Evolutionary conservation across 148 eudicot genomes (phyloP).

Genomic region (Chenopodium quinoa): DNA sequence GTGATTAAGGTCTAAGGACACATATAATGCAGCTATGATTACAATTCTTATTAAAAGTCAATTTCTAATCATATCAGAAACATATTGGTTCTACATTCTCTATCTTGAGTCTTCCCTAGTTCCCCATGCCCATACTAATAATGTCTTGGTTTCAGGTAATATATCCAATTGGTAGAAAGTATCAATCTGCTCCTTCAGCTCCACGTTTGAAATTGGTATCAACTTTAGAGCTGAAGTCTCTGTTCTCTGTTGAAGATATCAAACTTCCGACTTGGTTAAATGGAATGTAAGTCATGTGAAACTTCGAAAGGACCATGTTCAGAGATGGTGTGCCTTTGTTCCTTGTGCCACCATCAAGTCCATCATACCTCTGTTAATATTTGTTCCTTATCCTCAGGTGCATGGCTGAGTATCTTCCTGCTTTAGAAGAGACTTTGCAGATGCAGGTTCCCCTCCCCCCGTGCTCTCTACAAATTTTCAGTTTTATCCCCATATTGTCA

Average conservation of each 20-base stretch:
- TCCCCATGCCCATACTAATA: background rate
- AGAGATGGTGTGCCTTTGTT: background rate
- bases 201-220: constrained; percentile 81
- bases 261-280: constrained; percentile 85
- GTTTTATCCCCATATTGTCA: background rate
- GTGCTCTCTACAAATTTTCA: constrained; percentile 2
- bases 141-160: constrained; percentile 46
- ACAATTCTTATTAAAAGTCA: background rate
- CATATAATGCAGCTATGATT: background rate
- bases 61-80: background rate
- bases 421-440: constrained; percentile 66
- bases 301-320: background rate
- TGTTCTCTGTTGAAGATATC: constrained; percentile 82
- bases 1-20: background rate
- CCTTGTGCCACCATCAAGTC: background rate
- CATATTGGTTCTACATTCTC: background rate
- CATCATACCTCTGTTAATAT: background rate
- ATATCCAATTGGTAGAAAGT: constrained; percentile 78
- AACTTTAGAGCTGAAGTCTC: constrained; percentile 72
- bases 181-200: constrained; percentile 53
- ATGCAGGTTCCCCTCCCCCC: constrained; percentile 52
- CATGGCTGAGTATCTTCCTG: constrained; percentile 93
- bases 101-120: background rate
- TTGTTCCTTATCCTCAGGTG: constrained; percentile 48
- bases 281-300: constrained; percentile 63